Percentiles rank a stretch among this genome's conserved stretches.
phyloP scores from a whole-genome alignment of 805 yeast species.

The Candida gorgasii region DNA sequence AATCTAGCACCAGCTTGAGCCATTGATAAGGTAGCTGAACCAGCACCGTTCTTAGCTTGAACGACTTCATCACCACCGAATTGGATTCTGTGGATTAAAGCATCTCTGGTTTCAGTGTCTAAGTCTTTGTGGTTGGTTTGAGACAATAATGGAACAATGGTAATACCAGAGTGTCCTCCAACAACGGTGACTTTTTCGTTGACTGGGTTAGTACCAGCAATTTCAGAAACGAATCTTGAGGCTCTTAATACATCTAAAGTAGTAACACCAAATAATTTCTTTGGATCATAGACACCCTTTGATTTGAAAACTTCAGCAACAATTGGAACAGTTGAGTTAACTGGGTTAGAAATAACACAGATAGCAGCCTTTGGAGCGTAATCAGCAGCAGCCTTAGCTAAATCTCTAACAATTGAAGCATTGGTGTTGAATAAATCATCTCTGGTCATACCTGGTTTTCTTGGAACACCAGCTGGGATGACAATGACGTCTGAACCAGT shows the following conservation, averaged over 20 bases:
- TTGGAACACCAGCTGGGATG: constrained; percentile 97
- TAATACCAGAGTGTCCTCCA: constrained; percentile 97
- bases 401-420: constrained; percentile 91
- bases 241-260: constrained; percentile 91
- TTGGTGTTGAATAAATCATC: constrained; percentile 96
- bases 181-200: constrained; percentile 81
- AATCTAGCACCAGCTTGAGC: constrained; percentile 87
- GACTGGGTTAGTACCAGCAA: constrained; percentile 72
- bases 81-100: constrained; percentile 83
- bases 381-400: constrained; percentile 84
- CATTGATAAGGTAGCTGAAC: constrained; percentile 92
- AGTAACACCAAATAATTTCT: constrained; percentile 93
- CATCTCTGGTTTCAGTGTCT: constrained; percentile 38
- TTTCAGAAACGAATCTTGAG: constrained; percentile 73
- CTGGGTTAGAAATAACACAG: constrained; percentile 88
- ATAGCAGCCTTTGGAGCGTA: constrained; percentile 82
- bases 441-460: constrained; percentile 99
- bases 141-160: constrained; percentile 90
- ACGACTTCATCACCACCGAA: constrained; percentile 97
- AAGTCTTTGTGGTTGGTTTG: constrained; percentile 72
- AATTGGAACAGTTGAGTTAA: constrained; percentile 95
- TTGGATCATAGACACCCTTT: constrained; percentile 86
- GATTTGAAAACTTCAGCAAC: constrained; percentile 89
- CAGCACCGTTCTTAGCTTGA: constrained; percentile 90
- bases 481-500: constrained; percentile 81